Percentiles rank a stretch among this genome's conserved stretches.
Evolutionary conservation across 352 stramenopile genomes (phyloP).

Genomic region (Discostella stelligera): DNA sequence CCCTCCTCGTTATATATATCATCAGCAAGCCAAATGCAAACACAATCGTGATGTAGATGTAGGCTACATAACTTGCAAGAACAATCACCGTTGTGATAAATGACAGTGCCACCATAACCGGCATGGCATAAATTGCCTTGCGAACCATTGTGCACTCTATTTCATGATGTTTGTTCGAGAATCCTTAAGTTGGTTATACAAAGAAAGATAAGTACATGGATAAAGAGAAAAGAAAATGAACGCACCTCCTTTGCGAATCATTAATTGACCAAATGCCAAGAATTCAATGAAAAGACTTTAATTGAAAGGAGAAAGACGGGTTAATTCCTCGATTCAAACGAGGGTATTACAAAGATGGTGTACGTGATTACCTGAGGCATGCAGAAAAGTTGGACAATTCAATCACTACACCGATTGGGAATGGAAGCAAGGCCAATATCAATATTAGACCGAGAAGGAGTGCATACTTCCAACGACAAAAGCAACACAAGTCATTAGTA

Average conservation of each 20-base stretch:
- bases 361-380: conserved; percentile 70
- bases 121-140: conserved; percentile 25
- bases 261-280: conserved; percentile 21
- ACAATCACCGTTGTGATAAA: conserved; percentile 42
- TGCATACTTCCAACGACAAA: conserved; percentile 45
- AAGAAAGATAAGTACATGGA: too few species aligned
- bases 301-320: neutral
- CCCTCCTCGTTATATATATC: conserved; percentile 11
- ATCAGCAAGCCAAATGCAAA: conserved; percentile 22
- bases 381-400: conserved; percentile 89
- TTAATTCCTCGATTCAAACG: conserved; percentile 84
- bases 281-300: conserved; percentile 20
- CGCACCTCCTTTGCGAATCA: conserved; percentile 8
- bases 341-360: conserved; percentile 18
- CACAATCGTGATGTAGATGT: conserved; percentile 38
- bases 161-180: too few species aligned
- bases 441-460: conserved; percentile 86
- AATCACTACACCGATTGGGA: conserved; percentile 72
- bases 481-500: neutral
- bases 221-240: neutral
- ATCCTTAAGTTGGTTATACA: too few species aligned
- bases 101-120: conserved; percentile 26
- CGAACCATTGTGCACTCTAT: conserved; percentile 1
- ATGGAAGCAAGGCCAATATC: conserved; percentile 86
- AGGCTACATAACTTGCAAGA: conserved; percentile 41